Base-by-base conservation (phyloP, 1,284 basidiomycete species). In the Irpex sp. region DNA sequence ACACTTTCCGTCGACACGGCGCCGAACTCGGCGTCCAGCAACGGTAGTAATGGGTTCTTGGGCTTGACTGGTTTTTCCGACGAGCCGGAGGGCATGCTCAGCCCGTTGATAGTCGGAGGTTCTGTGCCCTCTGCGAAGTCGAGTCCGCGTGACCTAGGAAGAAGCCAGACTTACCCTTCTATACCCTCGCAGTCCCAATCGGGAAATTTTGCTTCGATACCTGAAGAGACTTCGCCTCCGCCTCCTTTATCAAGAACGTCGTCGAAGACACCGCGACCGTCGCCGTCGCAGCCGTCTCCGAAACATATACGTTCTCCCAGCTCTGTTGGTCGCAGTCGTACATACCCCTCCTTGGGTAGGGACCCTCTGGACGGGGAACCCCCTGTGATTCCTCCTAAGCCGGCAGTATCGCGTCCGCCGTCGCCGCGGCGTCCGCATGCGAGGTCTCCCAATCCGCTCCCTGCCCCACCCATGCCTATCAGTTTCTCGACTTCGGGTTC, bases 1-100 rank as follows among this genome's bases (percentile, higher is more conserved):
- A 55, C 62, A 6, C 61, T 67, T 26, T 59, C 64, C 46, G 33
- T 64, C n/a, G 63, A 70, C 11, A 61, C 65, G 15, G 56, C 63
- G 8, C 67, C 58, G 65, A 74, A 61, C 63, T 73, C 65, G 47
- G 78, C 70, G 61, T 76, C 31, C 46, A 75, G 56, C 62, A 59
- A 62, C 15, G 61, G 39, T 43, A 43, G 39, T 43, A 43, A 43
- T 43, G 39, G 39, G 39, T 43, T 43, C 39, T 43, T 69, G 7
- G 68, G 66, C 26, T 63, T 71, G 7, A 51, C 66, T 21, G 65
- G 58, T 19, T 76, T 87, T 59, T 78, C 83, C 5, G 87, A 88
- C 31, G 87, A 89, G 66, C 79, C 87, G 1, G 67, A 75, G 9
- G 79, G 73, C 51, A 76, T 86, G n/a, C 77, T 89, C 33, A 83